Evolutionary conservation across 2,329 filamentous ascomycete genomes (phyloP), one percentile per base, ranked within the genome.

Genomic region (Fusarium foetens): DNA sequence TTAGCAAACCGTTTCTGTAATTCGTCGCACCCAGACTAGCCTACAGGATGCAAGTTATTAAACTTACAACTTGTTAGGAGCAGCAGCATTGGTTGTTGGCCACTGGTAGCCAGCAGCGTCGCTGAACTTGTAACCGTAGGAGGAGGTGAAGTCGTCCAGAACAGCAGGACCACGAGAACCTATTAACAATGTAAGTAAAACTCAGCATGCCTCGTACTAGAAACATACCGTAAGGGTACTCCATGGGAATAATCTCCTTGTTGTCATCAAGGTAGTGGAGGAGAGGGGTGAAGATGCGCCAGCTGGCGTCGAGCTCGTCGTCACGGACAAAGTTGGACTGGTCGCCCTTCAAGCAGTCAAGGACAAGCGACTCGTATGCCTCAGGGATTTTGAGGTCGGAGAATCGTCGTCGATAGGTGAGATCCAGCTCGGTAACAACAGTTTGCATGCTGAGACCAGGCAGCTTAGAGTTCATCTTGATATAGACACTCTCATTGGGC

Each of bases 391-490:
- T 99, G 65, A 99, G 90, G 84, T 99, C 96, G 23, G 96, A 98
- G 91, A 99, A 99, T 76, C 97, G 93, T 83, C 96, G 92, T 81
- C 97, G 91, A 88, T 99, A 99, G 73, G 97, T 99, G 76, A 99
- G 90, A 81, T 99, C 96, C 68, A 99, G 93, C 86, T 99, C 96
- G 68, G 96, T 99, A 77, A 98, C 94, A 42, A 98, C 96, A 17
- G 96, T 99, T 88, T 99, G 96, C 95, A 98, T 99, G 87, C 94
- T 98, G 79, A 99, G 88, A 78, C 96, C 96, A 25, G 96, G 97
- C 66, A 99, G 88, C 89, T 99, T 99, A 35, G 95, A 98, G 92
- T 99, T 99, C 96, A 99, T 99, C 91, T 99, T 99, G 84, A 98
- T 97, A 86, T 99, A 99, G 76, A 99, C 95, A 81, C 94, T 97